Evolutionary conservation across 1,284 basidiomycete species (phyloP).

Genomic region (Pyrrhoderma noxium): DNA sequence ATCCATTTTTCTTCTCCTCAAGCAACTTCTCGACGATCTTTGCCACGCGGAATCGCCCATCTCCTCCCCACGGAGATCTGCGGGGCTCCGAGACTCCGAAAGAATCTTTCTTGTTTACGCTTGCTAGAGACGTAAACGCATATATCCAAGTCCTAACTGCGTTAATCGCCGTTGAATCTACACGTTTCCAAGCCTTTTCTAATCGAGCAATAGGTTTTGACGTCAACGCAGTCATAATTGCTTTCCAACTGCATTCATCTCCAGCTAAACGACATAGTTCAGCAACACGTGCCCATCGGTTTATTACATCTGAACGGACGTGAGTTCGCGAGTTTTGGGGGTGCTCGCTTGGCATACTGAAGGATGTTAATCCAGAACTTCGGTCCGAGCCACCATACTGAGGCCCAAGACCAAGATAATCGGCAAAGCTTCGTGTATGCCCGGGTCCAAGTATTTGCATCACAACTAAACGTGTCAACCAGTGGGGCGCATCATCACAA

Average conservation of each 20-base stretch:
- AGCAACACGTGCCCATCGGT: conserved; percentile 61
- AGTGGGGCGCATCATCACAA: conserved; percentile 63
- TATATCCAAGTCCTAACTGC: conserved; percentile 63
- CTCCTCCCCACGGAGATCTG: conserved; percentile 64
- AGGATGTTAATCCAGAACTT: neutral
- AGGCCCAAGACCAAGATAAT: neutral
- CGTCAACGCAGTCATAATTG: conserved; percentile 59
- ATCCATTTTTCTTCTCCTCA: conserved; percentile 35
- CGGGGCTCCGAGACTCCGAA: conserved; percentile 34
- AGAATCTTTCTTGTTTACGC: conserved; percentile 1
- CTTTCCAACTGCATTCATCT: conserved; percentile 71
- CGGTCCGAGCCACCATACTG: neutral
- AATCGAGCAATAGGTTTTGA: conserved; percentile 65
- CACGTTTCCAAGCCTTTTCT: conserved; percentile 70
- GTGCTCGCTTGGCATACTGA: conserved; percentile 4
- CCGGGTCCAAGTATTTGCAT: conserved; percentile 58
- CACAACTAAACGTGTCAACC: conserved; percentile 66
- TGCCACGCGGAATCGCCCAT: conserved; percentile 36
- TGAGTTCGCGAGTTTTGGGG: conserved; percentile 48
- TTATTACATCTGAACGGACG: conserved; percentile 62
- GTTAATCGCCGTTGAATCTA: conserved; percentile 47
- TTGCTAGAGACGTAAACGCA: conserved; percentile 27
- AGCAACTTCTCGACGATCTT: conserved; percentile 38
- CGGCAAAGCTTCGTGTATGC: conserved; percentile 29
- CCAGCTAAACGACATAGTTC: conserved; percentile 60